Evolutionary conservation across 2,329 filamentous ascomycete species (phyloP), one percentile per base, ranked within the genome.

Genomic region (Endocalyx cinctus): DNA sequence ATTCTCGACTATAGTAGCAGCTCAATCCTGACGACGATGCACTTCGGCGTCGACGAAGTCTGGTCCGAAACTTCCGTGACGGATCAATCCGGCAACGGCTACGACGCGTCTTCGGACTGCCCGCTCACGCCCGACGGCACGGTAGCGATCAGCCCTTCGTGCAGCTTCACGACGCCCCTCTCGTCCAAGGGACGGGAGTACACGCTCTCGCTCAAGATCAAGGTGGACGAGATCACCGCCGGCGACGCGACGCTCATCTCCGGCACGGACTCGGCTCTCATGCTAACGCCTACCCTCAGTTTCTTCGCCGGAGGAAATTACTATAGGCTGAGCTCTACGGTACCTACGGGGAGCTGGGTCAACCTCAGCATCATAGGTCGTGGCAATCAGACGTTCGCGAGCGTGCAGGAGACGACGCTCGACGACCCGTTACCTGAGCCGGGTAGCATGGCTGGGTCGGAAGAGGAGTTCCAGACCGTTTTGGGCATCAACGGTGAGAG

Each of bases 111-210:
- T 6, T 63, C 58, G 4, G 55, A 50, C 38, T 74, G 67, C 43
- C 33, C 39, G 2, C 33, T 58, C 17, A 42, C 43, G 1, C 41
- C 27, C 0, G 33, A 54, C 8, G 48, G 46, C 0, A 51, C 55
- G 5, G 36, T 69, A 4, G 25, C 41, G 2, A 42, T 71, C 14
- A 46, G 50, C 4, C 38, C 54, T 1, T 39, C 51, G 1, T 76
- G 72, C 45, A 52, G 53, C 4, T 36, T 75, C 2, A 52, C 38
- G 2, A 75, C 71, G 1, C 70, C 70, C 0, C 48, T 74, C 7
- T 51, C 52, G 0, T 71, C 68, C 20, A 79, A 79, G 47, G 75
- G 75, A 3, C 61, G 71, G 37, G 62, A 77, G 45, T 79, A 79
- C 50, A 74, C 68, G 0, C 60, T 79, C 2, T 60, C 65, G 0